Evolutionary conservation across 768 basidiomycete genomes (phyloP).

Genomic region (Agaricus blazei): DNA sequence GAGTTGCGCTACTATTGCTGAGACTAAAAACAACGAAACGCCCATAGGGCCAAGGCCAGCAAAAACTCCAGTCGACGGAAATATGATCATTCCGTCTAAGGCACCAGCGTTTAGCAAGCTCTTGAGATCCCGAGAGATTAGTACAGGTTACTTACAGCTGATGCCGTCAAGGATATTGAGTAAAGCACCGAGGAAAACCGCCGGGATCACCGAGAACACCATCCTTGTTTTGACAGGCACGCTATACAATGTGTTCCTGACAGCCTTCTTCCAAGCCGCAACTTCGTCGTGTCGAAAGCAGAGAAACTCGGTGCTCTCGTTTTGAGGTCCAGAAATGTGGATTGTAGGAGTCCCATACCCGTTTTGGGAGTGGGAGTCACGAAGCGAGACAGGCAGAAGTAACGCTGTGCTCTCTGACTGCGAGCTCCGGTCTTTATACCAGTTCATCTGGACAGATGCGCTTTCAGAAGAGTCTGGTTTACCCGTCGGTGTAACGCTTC

Average conservation of each 20-base stretch:
- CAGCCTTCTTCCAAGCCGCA: constrained; percentile 4
- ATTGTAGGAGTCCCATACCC: not conserved
- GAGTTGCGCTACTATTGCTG: constrained; percentile 78
- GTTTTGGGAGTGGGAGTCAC: not conserved
- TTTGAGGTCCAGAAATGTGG: not conserved
- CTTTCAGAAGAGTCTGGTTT: not conserved
- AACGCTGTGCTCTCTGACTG: too few relatives aligned
- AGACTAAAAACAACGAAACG: constrained; percentile 93
- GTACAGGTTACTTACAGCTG: constrained; percentile 54
- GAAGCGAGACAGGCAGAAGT: too few relatives aligned
- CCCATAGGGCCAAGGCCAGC: constrained; percentile 78
- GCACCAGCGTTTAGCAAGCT: not conserved
- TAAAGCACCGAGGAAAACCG: constrained; percentile 77
- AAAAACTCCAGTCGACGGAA: constrained; percentile 82
- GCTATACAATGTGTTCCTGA: constrained; percentile 4
- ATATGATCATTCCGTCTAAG: constrained; percentile 92
- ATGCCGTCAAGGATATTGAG: constrained; percentile 93
- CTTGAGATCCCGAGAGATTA: not conserved
- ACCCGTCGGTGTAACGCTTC: not conserved
- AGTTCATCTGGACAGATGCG: not conserved
- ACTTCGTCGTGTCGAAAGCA: not conserved
- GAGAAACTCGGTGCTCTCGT: not conserved
- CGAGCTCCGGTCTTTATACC: not conserved
- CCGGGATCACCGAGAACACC: constrained; percentile 57
- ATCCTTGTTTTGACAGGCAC: constrained; percentile 19